Evolutionary conservation across 768 basidiomycete genomes (phyloP).

Genomic region (Macrolepiota fuliginosa): DNA sequence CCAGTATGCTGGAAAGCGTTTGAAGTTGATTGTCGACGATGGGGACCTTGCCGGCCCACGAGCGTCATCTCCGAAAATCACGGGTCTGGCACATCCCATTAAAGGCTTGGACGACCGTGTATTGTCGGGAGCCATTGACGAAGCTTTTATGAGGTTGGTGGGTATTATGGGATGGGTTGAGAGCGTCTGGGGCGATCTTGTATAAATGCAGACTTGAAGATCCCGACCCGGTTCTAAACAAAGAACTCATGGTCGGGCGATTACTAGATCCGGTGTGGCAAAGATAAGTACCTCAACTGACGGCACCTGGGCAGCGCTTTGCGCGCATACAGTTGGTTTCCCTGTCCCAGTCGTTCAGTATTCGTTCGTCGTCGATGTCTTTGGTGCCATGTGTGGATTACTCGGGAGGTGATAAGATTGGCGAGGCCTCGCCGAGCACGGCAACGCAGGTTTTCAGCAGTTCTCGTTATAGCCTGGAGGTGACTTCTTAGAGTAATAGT

Average conservation of each 20-base stretch:
- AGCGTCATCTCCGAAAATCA: not conserved
- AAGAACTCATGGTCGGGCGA: not conserved
- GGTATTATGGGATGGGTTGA: conserved; percentile 52
- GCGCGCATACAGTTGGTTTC: no score
- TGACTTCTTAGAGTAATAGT: not conserved
- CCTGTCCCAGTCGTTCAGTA: not conserved
- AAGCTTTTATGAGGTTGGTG: conserved; percentile 39
- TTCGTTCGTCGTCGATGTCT: not conserved
- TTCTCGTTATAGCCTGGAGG: not conserved
- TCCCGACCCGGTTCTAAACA: not conserved
- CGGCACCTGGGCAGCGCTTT: no score
- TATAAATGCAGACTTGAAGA: conserved; percentile 12
- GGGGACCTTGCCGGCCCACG: not conserved
- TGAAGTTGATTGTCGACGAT: conserved; percentile 16
- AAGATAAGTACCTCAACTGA: not conserved
- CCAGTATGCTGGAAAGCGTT: conserved; percentile 19
- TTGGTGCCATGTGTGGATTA: no score
- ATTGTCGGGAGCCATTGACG: conserved; percentile 40
- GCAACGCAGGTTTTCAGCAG: not conserved
- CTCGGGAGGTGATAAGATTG: not conserved
- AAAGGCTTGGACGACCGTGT: conserved; percentile 71
- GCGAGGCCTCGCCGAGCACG: not conserved
- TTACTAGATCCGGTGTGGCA: not conserved
- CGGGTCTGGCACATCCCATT: conserved; percentile 24
- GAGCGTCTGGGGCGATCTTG: conserved; percentile 50